Evolutionary conservation across 495 filamentous ascomycete species (phyloP), one percentile per base, ranked within the genome.

Genomic region (Annulohypoxylon moriforme): DNA sequence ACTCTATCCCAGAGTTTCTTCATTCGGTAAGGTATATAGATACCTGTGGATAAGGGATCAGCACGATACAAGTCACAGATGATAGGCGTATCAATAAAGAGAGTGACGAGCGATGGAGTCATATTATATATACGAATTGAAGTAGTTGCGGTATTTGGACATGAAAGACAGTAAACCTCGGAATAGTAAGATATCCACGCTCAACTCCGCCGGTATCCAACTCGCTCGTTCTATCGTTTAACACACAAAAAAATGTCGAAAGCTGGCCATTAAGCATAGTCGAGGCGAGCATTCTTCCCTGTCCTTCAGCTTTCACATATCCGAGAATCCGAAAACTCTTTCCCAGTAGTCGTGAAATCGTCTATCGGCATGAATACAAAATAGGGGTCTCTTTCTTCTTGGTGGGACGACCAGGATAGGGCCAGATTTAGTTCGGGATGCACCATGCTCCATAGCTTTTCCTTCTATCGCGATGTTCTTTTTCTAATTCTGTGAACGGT

Each of bases 111-210:
- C 44, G 63, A 63, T 24, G 36, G 42, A 64, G 29, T 67, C 53
- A 56, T 60, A 74, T 74, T 71, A 67, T 67, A 42, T 70, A 59
- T 69, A 73, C 57, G 72, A 75, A 77, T 57, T 59, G 66, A 75
- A 75, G 44, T 69, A 31, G 38, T 49, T 62, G 29, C 70, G 53
- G 67, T 68, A 69, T 77, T 77, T 57, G 75, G 69, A 75, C 61
- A 66, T 77, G 62, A 77, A 77, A 46, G 75, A 77, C 52, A 77
- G 75, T 77, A 62, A 65, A 75, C 57, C 65, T 68, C 44, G 55
- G 47, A 68, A 59, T 62, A 50, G 56, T 67, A 71, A 27, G 63
- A 69, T 61, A 27, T 67, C 22, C 64, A 61, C 34, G 40, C 49
- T 61, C 49, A 64, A 64, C 49, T 71, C 67, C 64, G 57, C 60